Percentiles rank a stretch among this genome's conserved stretches.
These are phyloP conservation scores for Thermothelomyces thermophilus DNA, from an alignment of 2,329 filamentous ascomycete genomes.

Conservation along the genomic window DNA sequence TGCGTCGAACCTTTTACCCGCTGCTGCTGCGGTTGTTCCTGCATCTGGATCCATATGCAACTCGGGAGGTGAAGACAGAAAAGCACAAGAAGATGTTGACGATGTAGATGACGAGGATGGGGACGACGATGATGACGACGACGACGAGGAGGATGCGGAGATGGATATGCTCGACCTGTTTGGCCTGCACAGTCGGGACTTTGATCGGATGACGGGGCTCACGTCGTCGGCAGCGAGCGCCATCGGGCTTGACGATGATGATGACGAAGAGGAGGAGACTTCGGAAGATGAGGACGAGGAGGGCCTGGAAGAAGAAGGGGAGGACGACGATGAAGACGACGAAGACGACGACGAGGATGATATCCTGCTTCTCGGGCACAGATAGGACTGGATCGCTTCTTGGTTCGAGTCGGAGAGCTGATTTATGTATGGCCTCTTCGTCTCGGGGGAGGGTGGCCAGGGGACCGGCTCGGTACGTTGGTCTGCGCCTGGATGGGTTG, in stretches of 20 bases:
- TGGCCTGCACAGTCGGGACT: slow-evolving; percentile 43
- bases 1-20: not conserved
- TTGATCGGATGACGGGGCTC: slow-evolving; percentile 18
- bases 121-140: slow-evolving; percentile 31
- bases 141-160: slow-evolving; percentile 38
- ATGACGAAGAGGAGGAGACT: slow-evolving; percentile 39
- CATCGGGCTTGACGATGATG: slow-evolving; percentile 37
- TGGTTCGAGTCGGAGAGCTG: too few relatives aligned
- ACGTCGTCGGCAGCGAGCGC: slow-evolving; percentile 33
- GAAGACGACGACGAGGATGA: slow-evolving; percentile 45
- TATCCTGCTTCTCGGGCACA: slow-evolving; percentile 45
- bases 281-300: slow-evolving; percentile 33
- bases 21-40: not conserved
- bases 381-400: slow-evolving; percentile 28
- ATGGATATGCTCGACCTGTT: slow-evolving; percentile 39
- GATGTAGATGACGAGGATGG: slow-evolving; percentile 49
- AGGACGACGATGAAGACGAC: slow-evolving; percentile 38
- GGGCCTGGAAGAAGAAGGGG: slow-evolving; percentile 31
- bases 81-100: slow-evolving; percentile 31
- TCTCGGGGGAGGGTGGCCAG: too few relatives aligned
- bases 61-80: not conserved
- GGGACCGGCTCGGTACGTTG: too few relatives aligned
- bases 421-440: too few relatives aligned
- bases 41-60: not conserved
- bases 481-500: too few relatives aligned